These are phyloP conservation scores for Medicago arabica DNA, from an alignment of 306 rosid species.

Conservation along the genomic window DNA sequence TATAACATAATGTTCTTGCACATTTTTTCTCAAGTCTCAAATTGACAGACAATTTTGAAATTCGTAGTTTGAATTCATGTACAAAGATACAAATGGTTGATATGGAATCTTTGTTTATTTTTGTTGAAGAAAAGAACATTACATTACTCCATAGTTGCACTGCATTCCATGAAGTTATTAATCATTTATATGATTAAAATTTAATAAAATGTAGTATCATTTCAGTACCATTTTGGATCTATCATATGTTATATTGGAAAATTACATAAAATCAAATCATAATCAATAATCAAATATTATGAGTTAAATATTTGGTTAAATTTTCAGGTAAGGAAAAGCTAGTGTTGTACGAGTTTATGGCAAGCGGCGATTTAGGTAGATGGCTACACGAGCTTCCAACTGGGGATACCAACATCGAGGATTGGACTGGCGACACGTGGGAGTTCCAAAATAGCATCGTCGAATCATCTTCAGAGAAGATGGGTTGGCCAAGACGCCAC, in stretches of 20 bases:
- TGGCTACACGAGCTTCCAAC: conserved; percentile 94
- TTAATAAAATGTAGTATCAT: too few species aligned
- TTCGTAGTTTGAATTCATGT: background rate
- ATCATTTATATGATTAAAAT: too few species aligned
- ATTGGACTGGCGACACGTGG: conserved; percentile 90
- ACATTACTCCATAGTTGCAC: too few species aligned
- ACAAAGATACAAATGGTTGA: too few species aligned
- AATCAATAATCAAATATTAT: background rate
- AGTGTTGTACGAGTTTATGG: conserved; percentile 75
- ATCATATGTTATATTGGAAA: background rate
- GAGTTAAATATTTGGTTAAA: background rate
- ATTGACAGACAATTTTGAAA: background rate
- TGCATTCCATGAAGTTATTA: background rate
- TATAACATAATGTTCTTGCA: too few species aligned
- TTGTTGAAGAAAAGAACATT: background rate
- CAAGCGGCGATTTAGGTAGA: conserved; percentile 80
- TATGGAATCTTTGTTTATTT: conserved; percentile 20
- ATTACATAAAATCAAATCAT: background rate
- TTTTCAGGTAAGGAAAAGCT: conserved; percentile 75
- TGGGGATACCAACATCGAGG: conserved; percentile 83
- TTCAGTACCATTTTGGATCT: too few species aligned
- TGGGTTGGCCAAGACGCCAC: conserved; percentile 85
- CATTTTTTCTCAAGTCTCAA: too few species aligned
- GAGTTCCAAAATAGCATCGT: conserved; percentile 54
- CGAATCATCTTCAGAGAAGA: conserved; percentile 46